Conservation (phyloP, 2,329 filamentous ascomycete species). For the Aureobasidium sp. region DNA sequence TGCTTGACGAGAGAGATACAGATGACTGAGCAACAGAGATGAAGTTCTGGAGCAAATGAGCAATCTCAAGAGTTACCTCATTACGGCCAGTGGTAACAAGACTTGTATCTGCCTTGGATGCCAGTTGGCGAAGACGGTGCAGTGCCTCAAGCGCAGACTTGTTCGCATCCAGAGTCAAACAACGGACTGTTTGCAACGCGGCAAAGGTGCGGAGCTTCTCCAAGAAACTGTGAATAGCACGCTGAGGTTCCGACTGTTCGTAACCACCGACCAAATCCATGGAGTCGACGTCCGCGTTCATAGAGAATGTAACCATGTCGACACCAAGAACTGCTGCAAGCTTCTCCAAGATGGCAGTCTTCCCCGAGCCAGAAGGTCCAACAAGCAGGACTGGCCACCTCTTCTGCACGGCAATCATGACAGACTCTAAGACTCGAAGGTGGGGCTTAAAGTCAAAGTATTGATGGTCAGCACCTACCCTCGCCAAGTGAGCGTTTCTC, state of each 20-base stretch:
- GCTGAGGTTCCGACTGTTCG: slow-evolving; percentile 80
- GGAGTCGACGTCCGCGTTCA: slow-evolving; percentile 93
- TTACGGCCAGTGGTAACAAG: slow-evolving; percentile 4
- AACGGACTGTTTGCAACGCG: neutral
- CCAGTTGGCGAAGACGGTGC: neutral
- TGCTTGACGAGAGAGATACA: neutral
- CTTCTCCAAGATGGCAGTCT: slow-evolving; percentile 71
- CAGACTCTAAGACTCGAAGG: slow-evolving; percentile 70
- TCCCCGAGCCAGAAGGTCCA: slow-evolving; percentile 78
- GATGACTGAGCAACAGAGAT: neutral
- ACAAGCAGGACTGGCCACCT: slow-evolving; percentile 85
- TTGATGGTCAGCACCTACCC: neutral
- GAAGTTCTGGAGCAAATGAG: slow-evolving; percentile 14
- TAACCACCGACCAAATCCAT: slow-evolving; percentile 97
- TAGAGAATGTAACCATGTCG: slow-evolving; percentile 70
- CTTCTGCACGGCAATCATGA: slow-evolving; percentile 80
- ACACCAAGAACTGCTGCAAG: slow-evolving; percentile 74
- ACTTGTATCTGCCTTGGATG: slow-evolving; percentile 3
- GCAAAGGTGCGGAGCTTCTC: slow-evolving; percentile 36
- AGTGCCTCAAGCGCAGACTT: neutral
- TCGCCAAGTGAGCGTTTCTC: slow-evolving; percentile 41
- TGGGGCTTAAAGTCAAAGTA: slow-evolving; percentile 31
- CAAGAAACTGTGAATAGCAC: slow-evolving; percentile 60
- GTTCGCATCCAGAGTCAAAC: neutral
- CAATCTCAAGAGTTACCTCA: neutral